Conservation (phyloP, 1,284 basidiomycete species). For the Ustilago hordei region DNA sequence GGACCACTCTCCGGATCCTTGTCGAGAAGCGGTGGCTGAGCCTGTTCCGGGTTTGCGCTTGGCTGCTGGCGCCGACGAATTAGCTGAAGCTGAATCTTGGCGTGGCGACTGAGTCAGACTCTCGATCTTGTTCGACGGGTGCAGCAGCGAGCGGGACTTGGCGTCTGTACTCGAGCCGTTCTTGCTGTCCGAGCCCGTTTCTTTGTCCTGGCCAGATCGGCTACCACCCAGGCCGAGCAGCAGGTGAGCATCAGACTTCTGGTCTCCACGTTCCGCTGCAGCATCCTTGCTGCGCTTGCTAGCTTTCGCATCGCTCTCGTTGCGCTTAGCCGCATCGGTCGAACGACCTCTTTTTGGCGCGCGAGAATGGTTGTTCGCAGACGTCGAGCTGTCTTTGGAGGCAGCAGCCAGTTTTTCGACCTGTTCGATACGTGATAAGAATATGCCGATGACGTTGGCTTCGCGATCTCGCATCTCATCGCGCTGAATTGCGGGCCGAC, state of each 20-base stretch:
- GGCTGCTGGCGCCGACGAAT: background rate
- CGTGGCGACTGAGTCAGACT: slow-evolving; percentile 5
- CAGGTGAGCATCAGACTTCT: slow-evolving; percentile 43
- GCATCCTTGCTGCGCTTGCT: slow-evolving; percentile 27
- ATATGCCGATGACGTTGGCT: slow-evolving; percentile 54
- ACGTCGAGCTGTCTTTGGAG: slow-evolving; percentile 3
- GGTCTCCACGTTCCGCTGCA: slow-evolving; percentile 17
- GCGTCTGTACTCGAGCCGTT: background rate
- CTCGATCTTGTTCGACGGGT: slow-evolving; percentile 1
- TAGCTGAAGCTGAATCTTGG: slow-evolving; percentile 11
- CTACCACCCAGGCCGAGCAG: slow-evolving; percentile 34
- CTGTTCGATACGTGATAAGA: slow-evolving; percentile 51
- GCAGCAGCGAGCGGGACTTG: slow-evolving; percentile 1
- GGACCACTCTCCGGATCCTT: slow-evolving; percentile 45
- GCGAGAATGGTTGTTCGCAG: background rate
- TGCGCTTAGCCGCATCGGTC: slow-evolving; percentile 16
- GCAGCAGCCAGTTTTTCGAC: slow-evolving; percentile 22
- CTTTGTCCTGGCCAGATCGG: slow-evolving; percentile 5
- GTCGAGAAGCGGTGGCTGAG: slow-evolving; percentile 24
- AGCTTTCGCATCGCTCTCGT: slow-evolving; percentile 14
- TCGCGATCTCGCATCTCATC: slow-evolving; percentile 63
- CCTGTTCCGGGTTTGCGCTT: slow-evolving; percentile 6
- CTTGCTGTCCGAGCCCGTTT: background rate
- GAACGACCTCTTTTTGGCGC: slow-evolving; percentile 32
- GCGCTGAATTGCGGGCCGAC: slow-evolving; percentile 20